Base-by-base conservation (phyloP, 2,329 filamentous ascomycete species). In the Fusarium bactridioides region DNA sequence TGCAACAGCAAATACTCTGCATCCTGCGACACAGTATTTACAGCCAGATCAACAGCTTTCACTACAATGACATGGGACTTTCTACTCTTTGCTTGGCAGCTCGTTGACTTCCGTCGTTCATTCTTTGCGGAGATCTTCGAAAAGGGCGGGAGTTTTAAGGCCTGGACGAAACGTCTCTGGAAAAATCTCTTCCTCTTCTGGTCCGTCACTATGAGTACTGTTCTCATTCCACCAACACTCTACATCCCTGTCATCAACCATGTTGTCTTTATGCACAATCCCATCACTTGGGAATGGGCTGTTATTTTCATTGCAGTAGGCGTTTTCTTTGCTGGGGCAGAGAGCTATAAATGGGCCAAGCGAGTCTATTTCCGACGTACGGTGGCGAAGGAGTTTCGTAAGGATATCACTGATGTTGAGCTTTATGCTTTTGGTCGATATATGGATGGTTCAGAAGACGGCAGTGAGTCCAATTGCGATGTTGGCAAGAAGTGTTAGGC, bases 221-320 rank as follows among this genome's bases (percentile, higher is more conserved):
- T 90, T 31, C 85, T 86, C 7, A 84, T 89, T 2, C 89, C 91
- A 70, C 89, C 89, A 0, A 86, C 87, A 8, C 80, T 91, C 1
- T 94, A 94, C 75, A 92, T 93, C 58, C 92, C 92, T 0, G 88
- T 88, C 16, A 84, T 93, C 74, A 92, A 92, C 78, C 84, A 85
- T 12, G 81, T 83, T 4, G 90, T 93, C 1, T 93, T 93, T 80
- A 87, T 90, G 77, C 91, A 93, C 72, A 85, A 82, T 4, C 86
- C 87, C 1, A 93, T 93, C 62, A 85, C 82, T 11, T 91, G 90
- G 90, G 91, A 93, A 78, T 93, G 91, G 91, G 89, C 83, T 0
- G 86, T 93, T 48, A 89, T 93, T 3, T 88, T 93, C 66, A 81
- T 91, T 40, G 86, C 86, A 27, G 84, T 87, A 0, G 77, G 86